Evolutionary conservation across 495 filamentous ascomycete species (phyloP).

Genomic region (Penicillium cinerascens): DNA sequence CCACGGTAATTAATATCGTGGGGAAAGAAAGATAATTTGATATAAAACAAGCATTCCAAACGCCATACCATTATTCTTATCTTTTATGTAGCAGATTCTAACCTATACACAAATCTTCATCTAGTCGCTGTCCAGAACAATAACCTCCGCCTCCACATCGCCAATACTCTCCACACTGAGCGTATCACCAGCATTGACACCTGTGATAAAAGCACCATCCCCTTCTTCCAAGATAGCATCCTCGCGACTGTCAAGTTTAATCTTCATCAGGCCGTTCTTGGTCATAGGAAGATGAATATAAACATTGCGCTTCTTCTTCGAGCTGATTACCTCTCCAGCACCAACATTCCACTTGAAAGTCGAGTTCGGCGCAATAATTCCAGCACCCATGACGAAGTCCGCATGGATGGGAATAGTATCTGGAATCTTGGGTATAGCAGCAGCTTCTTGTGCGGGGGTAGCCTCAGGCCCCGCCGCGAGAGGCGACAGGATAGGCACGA

Average conservation of each 20-base stretch:
- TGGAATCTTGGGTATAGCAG: slow-evolving; percentile 50
- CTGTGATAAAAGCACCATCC: slow-evolving; percentile 66
- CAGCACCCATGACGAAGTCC: slow-evolving; percentile 73
- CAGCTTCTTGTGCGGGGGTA: slow-evolving; percentile 53
- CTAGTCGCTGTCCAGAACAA: slow-evolving; percentile 56
- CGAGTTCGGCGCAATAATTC: slow-evolving; percentile 53
- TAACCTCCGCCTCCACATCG: slow-evolving; percentile 63
- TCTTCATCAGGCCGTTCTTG: slow-evolving; percentile 62
- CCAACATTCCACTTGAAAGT: slow-evolving; percentile 62
- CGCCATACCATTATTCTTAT: neutral
- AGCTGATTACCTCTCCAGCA: slow-evolving; percentile 37
- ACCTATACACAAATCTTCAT: neutral
- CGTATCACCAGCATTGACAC: slow-evolving; percentile 55
- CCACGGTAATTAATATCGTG: neutral
- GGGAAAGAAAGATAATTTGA: neutral
- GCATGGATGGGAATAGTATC: slow-evolving; percentile 75
- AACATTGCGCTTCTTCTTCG: slow-evolving; percentile 58
- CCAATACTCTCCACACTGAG: slow-evolving; percentile 61
- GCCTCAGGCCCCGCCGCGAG: slow-evolving; percentile 61
- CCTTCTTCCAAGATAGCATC: slow-evolving; percentile 63
- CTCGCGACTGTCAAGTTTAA: slow-evolving; percentile 59
- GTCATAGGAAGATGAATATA: slow-evolving; percentile 76
- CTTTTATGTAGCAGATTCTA: neutral
- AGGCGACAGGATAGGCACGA: slow-evolving; percentile 67
- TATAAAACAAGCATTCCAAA: neutral